These are phyloP conservation scores for Sporisorium reilianum DNA, from an alignment of 1,284 basidiomycete genomes.

Conservation along the genomic window DNA sequence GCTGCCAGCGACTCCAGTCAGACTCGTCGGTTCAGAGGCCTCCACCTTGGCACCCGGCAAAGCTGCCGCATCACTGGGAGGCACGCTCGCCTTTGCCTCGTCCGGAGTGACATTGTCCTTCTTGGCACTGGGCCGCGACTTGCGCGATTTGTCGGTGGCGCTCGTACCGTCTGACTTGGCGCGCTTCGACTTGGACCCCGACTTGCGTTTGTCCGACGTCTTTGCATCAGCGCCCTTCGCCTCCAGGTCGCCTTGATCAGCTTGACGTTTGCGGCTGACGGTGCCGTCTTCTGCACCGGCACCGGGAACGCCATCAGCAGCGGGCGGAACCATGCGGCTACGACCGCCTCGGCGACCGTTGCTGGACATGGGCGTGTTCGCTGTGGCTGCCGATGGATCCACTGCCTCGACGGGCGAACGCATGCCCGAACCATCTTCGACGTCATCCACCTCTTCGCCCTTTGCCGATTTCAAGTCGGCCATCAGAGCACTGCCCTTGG, in stretches of 20 bases:
- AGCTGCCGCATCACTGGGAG: neutral
- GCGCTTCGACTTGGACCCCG: slow-evolving; percentile 44
- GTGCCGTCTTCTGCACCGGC: slow-evolving; percentile 10
- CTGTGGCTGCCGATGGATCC: slow-evolving; percentile 19
- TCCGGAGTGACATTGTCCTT: slow-evolving; percentile 22
- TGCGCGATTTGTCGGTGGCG: slow-evolving; percentile 35
- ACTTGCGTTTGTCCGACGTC: slow-evolving; percentile 26
- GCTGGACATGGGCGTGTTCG: slow-evolving; percentile 10
- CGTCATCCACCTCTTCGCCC: slow-evolving; percentile 66
- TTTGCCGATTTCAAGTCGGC: slow-evolving; percentile 65
- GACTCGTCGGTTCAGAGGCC: neutral
- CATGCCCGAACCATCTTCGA: slow-evolving; percentile 46
- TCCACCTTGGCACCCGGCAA: slow-evolving; percentile 8
- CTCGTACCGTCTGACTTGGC: slow-evolving; percentile 42
- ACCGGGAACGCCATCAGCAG: slow-evolving; percentile 10
- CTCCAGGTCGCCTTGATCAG: slow-evolving; percentile 23
- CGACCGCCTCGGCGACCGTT: slow-evolving; percentile 33
- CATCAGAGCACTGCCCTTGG: slow-evolving; percentile 69
- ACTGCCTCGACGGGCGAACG: slow-evolving; percentile 38
- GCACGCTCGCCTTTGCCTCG: slow-evolving; percentile 13
- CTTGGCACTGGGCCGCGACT: slow-evolving; percentile 21
- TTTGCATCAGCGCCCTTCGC: slow-evolving; percentile 10
- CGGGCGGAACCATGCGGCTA: slow-evolving; percentile 10
- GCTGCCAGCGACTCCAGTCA: neutral
- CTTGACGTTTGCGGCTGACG: slow-evolving; percentile 32